Conservation (phyloP, 345 rosid species). For the Reutealis trisperma region DNA sequence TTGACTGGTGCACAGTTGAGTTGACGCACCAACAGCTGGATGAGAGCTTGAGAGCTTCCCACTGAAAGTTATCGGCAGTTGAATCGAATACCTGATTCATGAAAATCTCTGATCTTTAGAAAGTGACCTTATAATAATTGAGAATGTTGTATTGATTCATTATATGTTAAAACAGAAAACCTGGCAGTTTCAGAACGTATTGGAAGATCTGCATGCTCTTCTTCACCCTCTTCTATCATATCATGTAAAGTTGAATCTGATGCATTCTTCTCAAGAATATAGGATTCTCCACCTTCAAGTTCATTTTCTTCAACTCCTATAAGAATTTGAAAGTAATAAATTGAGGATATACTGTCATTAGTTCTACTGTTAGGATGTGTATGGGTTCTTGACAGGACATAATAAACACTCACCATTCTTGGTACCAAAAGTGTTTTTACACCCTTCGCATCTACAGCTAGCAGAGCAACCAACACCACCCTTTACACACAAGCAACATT, state of each 20-base stretch:
- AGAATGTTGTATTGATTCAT: neutral
- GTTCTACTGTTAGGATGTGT: neutral
- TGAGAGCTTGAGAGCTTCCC: slow-evolving; percentile 25
- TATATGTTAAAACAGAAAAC: slow-evolving; percentile 19
- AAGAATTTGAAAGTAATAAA: neutral
- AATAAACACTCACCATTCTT: slow-evolving; percentile 45
- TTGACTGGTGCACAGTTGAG: slow-evolving; percentile 15
- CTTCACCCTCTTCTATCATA: slow-evolving; percentile 14
- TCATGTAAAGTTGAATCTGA: slow-evolving; percentile 15
- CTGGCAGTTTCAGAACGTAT: slow-evolving; percentile 32
- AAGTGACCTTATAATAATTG: neutral
- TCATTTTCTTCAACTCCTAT: slow-evolving; percentile 37
- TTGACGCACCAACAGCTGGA: slow-evolving; percentile 15
- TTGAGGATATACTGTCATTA: neutral
- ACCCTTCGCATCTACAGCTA: slow-evolving; percentile 68
- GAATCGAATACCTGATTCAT: slow-evolving; percentile 18
- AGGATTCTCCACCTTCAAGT: slow-evolving; percentile 26
- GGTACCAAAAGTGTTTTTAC: slow-evolving; percentile 51
- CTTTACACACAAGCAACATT: slow-evolving; percentile 35
- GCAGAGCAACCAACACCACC: slow-evolving; percentile 75
- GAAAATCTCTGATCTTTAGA: neutral
- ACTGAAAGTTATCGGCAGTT: slow-evolving; percentile 11
- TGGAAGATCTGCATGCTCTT: slow-evolving; percentile 33
- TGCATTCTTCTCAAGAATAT: slow-evolving; percentile 24
- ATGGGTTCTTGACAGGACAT: neutral